phyloP scores from a whole-genome alignment of 768 basidiomycete species.

The Omphalotus guepiniiformis region DNA sequence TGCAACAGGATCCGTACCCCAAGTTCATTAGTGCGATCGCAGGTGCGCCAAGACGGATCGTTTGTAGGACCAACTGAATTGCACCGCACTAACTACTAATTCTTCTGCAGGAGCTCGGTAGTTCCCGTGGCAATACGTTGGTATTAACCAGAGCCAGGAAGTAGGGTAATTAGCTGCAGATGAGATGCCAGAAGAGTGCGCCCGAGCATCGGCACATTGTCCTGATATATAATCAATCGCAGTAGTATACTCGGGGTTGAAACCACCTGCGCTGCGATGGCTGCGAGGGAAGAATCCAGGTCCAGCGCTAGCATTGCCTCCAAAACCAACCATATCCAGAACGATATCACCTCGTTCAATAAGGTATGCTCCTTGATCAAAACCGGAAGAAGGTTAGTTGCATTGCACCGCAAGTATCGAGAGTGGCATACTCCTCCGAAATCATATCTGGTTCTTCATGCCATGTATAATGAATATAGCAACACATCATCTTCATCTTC shows the following conservation, averaged over 20 bases:
- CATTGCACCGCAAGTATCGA: neutral
- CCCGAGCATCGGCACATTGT: conserved; percentile 61
- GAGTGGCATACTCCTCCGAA: conserved; percentile 61
- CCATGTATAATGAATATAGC: conserved; percentile 61
- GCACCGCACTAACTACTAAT: conserved; percentile 82
- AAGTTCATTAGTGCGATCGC: conserved; percentile 58
- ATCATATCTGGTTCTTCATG: conserved; percentile 57
- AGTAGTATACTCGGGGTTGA: conserved; percentile 7
- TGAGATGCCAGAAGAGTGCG: too few relatives aligned
- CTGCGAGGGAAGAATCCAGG: conserved; percentile 52
- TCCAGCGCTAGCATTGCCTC: conserved; percentile 40
- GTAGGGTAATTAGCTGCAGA: too few relatives aligned
- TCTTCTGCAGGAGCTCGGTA: conserved; percentile 64
- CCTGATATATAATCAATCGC: conserved; percentile 32
- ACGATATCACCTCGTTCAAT: conserved; percentile 35
- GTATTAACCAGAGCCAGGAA: conserved; percentile 47
- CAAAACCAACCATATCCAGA: conserved; percentile 54
- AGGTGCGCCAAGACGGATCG: conserved; percentile 75
- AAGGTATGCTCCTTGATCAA: conserved; percentile 34
- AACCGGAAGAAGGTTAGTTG: conserved; percentile 21
- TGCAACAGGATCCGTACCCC: conserved; percentile 50
- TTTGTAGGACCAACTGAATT: conserved; percentile 65
- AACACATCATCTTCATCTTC: conserved; percentile 62
- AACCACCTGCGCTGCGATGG: conserved; percentile 44
- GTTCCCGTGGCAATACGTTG: conserved; percentile 51